phyloP scores from a whole-genome alignment of 2,329 filamentous ascomycete species.

The Fusarium agapanthi region DNA sequence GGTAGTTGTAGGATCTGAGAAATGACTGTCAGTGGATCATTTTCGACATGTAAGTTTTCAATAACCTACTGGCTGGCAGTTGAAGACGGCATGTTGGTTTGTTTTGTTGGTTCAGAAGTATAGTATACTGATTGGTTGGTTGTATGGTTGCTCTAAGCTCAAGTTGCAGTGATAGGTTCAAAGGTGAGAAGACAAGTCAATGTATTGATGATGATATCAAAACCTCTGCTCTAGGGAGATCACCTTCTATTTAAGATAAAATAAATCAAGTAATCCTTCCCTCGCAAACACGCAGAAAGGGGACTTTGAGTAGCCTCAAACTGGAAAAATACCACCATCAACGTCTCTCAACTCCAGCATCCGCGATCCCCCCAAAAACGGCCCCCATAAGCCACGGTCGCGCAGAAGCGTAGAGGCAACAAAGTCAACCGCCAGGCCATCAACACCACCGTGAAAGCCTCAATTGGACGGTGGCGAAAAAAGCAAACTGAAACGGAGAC shows the following conservation, averaged over 20 bases:
- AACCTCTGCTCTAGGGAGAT: not conserved
- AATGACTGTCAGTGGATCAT: not conserved
- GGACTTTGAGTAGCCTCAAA: constrained; percentile 13
- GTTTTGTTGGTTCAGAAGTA: not conserved
- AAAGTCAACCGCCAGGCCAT: constrained; percentile 1
- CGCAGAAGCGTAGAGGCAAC: constrained; percentile 1
- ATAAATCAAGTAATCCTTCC: not conserved
- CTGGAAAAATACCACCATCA: constrained; percentile 25
- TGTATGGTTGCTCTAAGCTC: not conserved
- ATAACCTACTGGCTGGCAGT: constrained; percentile 17
- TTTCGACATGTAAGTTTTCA: not conserved
- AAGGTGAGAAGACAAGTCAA: not conserved
- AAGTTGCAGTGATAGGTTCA: not conserved
- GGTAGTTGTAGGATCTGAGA: constrained; percentile 9
- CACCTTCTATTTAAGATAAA: not conserved
- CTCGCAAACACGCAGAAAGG: constrained; percentile 9
- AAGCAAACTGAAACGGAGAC: constrained; percentile 1
- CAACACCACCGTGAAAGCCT: constrained; percentile 9
- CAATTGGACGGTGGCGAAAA: constrained; percentile 22
- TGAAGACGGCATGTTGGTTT: constrained; percentile 21
- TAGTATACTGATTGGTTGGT: not conserved
- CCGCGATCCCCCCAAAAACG: not conserved
- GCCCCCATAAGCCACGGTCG: constrained; percentile 22
- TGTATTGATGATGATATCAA: not conserved
- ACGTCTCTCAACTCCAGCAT: constrained; percentile 1